Evolutionary conservation across 179 eudicot genomes (phyloP).

Genomic region (Spergularia azorica): DNA sequence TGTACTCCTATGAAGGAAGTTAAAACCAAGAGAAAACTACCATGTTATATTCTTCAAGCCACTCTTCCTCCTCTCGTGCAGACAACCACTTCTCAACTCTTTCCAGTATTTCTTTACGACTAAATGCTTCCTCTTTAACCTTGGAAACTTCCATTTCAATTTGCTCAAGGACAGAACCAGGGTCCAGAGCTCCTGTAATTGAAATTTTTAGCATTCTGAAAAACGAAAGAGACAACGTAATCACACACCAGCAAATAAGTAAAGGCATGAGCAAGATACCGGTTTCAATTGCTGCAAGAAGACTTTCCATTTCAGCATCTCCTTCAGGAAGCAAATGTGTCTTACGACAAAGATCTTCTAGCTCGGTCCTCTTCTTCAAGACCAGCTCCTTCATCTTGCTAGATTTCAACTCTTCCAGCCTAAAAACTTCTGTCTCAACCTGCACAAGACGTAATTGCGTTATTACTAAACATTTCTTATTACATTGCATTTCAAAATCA

Average conservation of each 20-base stretch:
- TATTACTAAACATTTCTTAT: not conserved
- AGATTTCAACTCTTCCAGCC: slow-evolving; percentile 75
- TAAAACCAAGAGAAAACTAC: slow-evolving; percentile 34
- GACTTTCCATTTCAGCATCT: slow-evolving; percentile 56
- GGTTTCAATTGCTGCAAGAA: slow-evolving; percentile 76
- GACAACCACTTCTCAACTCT: slow-evolving; percentile 91
- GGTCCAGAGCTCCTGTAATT: slow-evolving; percentile 72
- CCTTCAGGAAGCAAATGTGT: slow-evolving; percentile 75
- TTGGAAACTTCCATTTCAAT: slow-evolving; percentile 73
- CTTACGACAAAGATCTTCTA: slow-evolving; percentile 84
- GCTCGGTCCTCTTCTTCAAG: slow-evolving; percentile 83
- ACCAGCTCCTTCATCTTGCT: slow-evolving; percentile 99
- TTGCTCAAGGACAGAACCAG: slow-evolving; percentile 71
- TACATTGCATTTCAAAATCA: not conserved
- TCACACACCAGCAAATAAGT: not conserved
- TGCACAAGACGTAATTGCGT: slow-evolving; percentile 26
- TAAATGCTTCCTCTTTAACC: slow-evolving; percentile 87
- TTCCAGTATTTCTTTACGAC: slow-evolving; percentile 91
- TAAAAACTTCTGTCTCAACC: slow-evolving; percentile 83
- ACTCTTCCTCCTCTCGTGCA: slow-evolving; percentile 93
- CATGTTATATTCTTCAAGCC: slow-evolving; percentile 96
- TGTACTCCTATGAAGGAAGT: not conserved
- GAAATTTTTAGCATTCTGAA: slow-evolving; percentile 4
- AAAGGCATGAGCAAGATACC: slow-evolving; percentile 43
- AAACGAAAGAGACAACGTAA: slow-evolving; percentile 3